Evolutionary conservation across 495 filamentous ascomycete genomes (phyloP), one percentile per base, ranked within the genome.

Genomic region (Xylaria acuta): DNA sequence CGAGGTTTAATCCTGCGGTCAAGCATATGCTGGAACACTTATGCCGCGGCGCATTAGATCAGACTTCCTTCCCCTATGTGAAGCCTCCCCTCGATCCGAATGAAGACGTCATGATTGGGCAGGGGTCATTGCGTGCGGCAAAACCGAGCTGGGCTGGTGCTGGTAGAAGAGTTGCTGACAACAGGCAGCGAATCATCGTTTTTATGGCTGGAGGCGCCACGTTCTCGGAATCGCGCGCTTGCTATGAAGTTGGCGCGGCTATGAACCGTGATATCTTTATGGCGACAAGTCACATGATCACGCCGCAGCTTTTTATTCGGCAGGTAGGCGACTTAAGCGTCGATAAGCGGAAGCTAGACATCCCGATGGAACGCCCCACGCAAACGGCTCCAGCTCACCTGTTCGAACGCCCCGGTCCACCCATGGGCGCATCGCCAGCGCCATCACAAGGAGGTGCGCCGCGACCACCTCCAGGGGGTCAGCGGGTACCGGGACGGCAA

Each of bases 181-280:
- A 93, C 65, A 89, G 91, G 58, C 96, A 99, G 81, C 91, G 96
- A 53, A 89, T 98, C 58, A 92, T 99, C 71, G 91, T 98, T 59
- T 98, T 98, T 80, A 92, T 98, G 90, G 95, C 96, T 25, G 96
- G 97, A 45, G 96, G 96, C 51, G 97, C 97, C 8, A 99, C 95
- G 3, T 96, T 95, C 79, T 92, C 92, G 1, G 96, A 99, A 82
- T 84, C 92, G 8, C 90, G 97, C 64, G 86, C 91, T 25, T 98
- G 96, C 82, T 98, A 98, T 75, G 95, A 99, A 73, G 79, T 95
- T 56, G 91, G 93, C 11, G 86, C 91, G 70, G 75, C 87, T 60
- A 88, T 86, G 71, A 88, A 86, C 68, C 89, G 91, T 53, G 96
- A 98, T 74, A 86, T 97, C n/a, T 95, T 94, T 81, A 87, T 99